Evolutionary conservation across 768 basidiomycete genomes (phyloP).

Genomic region (Clathrus columnatus): DNA sequence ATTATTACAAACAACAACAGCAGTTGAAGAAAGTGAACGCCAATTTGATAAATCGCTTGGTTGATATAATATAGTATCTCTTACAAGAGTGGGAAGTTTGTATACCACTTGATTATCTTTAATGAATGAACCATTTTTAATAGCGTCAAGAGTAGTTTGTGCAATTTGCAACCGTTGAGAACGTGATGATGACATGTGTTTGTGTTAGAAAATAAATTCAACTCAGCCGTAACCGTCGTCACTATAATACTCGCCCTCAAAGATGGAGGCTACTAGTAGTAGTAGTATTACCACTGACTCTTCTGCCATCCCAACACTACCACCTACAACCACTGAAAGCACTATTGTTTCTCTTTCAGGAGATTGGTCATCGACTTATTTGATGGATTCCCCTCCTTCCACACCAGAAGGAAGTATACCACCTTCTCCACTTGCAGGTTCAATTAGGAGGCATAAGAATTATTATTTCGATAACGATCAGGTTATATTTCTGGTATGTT

Average conservation of each 20-base stretch:
- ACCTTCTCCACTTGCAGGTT: not conserved
- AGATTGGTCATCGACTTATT: too few species aligned
- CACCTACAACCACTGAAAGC: not conserved
- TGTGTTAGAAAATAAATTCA: too few species aligned
- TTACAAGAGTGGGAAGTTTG: conserved; percentile 25
- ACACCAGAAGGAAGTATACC: conserved; percentile 2
- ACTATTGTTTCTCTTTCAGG: not conserved
- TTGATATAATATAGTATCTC: not conserved
- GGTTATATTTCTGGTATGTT: conserved; percentile 8
- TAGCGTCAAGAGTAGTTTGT: conserved; percentile 38
- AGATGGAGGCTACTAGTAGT: not conserved
- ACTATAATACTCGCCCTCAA: not conserved
- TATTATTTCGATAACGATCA: conserved; percentile 11
- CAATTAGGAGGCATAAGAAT: conserved; percentile 1
- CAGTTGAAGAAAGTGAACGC: conserved; percentile 5
- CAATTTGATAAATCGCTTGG: conserved; percentile 1
- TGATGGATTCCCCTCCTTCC: not conserved
- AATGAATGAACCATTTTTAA: conserved; percentile 37
- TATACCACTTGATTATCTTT: conserved; percentile 21
- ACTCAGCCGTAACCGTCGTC: not conserved
- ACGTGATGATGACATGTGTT: too few species aligned
- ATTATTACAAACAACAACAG: conserved; percentile 9
- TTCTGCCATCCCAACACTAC: not conserved
- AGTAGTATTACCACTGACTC: too few species aligned
- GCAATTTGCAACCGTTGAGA: conserved; percentile 31